Evolutionary conservation across 495 filamentous ascomycete species (phyloP), one percentile per base, ranked within the genome.

Genomic region (Tuber borchii): DNA sequence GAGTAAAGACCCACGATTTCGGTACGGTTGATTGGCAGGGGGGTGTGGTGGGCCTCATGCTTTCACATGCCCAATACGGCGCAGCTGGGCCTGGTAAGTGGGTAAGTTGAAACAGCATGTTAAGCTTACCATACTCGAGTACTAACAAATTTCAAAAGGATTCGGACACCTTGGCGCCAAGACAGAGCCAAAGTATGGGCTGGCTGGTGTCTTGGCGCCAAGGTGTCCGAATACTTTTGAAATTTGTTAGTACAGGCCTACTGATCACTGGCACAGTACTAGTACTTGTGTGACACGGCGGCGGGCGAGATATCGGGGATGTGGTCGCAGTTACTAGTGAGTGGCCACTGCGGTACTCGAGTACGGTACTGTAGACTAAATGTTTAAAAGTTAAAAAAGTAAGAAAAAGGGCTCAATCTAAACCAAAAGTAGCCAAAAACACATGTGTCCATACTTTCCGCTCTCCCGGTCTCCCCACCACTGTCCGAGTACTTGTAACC

Each of bases 1-100:
- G 56, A 69, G 73, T 78, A 78, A 40, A 48, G 69, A 72, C 76
- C 70, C 71, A 72, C 70, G 70, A 71, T 76, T 74, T 70, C 45
- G 71, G 74, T 78, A 78, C 76, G 76, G 39, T 40, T 1, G 39
- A 40, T 70, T 56, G 51, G 51, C 46, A 10, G 26, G 9, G 7
- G 51, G 12, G n/a, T 40, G 12, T 61, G 51, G 12, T 61, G 51
- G 26, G 51, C n/a, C 51, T 56, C 31, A n/a, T 31, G 12, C 14
- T 61, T 5, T 61, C n/a, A 16, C 2, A 1, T 61, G n/a, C 12
- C n/a, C n/a, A 31, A 61, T 61, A 61, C 51, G 51, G 51, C n/a
- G 9, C 10, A 61, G 51, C 16, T 31, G n/a, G n/a, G 12, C 1
- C 39, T 40, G 39, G 39, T 40, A 61, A 61, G 51, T 61, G 51